Percentiles rank a stretch among this genome's conserved stretches.
Evolutionary conservation across 1,284 basidiomycete genomes (phyloP).

Genomic region (Cutaneotrichosporon cutaneum): DNA sequence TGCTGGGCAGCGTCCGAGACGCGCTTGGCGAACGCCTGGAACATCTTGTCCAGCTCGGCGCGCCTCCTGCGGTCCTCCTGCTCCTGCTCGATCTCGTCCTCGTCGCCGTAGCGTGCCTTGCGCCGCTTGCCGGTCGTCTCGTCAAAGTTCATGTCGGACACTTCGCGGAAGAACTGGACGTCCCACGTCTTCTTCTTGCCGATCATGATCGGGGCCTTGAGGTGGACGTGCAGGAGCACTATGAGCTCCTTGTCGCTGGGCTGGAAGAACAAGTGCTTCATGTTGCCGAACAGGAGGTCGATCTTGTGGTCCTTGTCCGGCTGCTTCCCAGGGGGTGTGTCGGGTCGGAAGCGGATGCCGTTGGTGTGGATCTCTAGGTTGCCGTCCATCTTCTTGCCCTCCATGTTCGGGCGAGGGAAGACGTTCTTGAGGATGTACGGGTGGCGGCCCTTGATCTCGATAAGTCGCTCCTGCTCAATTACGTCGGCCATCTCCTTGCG

Average conservation of each 20-base stretch:
- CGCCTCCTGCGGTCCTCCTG: constrained; percentile 92
- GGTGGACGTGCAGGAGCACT: constrained; percentile 90
- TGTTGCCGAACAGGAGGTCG: constrained; percentile 92
- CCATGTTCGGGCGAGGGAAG: constrained; percentile 79
- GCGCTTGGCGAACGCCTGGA: constrained; percentile 90
- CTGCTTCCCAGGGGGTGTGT: constrained; percentile 67
- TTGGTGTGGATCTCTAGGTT: constrained; percentile 98
- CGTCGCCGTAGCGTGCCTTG: constrained; percentile 95
- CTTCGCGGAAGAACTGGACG: constrained; percentile 98
- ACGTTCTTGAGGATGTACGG: constrained; percentile 85
- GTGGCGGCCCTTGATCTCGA: constrained; percentile 77
- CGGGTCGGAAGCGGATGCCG: constrained; percentile 87
- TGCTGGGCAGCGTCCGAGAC: constrained; percentile 75
- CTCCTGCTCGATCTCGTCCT: constrained; percentile 98
- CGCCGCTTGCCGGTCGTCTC: constrained; percentile 93
- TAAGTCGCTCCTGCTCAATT: constrained; percentile 85
- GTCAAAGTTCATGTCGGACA: constrained; percentile 95
- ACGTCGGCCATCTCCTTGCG: constrained; percentile 98
- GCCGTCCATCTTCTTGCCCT: constrained; percentile 63
- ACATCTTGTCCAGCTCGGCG: constrained; percentile 88
- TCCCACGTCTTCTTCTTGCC: constrained; percentile 98
- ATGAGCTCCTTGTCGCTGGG: constrained; percentile 96
- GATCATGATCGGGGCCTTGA: constrained; percentile 96
- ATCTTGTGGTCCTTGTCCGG: constrained; percentile 52
- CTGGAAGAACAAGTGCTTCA: constrained; percentile 99